These are phyloP conservation scores for Naumovozyma baii DNA, from an alignment of 805 yeast species.

Conservation along the genomic window DNA sequence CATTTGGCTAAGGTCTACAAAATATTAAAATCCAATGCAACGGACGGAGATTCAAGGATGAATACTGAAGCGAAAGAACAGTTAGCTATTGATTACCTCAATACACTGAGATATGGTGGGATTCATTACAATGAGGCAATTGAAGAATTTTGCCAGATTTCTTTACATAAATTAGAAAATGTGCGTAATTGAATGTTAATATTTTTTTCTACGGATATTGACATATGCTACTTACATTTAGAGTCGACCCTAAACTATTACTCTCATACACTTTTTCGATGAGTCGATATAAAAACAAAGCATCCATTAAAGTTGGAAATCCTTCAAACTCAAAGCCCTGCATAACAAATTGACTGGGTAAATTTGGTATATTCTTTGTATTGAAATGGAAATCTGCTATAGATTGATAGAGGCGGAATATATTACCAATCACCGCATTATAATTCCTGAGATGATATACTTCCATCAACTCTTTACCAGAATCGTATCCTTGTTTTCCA, in stretches of 20 bases:
- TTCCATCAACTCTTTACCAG: conserved; percentile 14
- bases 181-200: background rate
- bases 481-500: conserved; percentile 2
- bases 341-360: conserved; percentile 1
- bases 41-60: conserved; percentile 15
- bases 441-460: conserved; percentile 16
- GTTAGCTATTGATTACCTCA: conserved; percentile 47
- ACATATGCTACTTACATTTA: conserved; percentile 5
- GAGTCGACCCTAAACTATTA: conserved; percentile 5
- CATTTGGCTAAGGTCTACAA: conserved; percentile 43
- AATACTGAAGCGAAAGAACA: conserved; percentile 34
- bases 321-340: conserved; percentile 13
- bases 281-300: conserved; percentile 10
- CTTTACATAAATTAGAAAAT: conserved; percentile 8
- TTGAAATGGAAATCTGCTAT: conserved; percentile 11
- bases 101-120: conserved; percentile 49
- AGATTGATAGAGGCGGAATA: conserved; percentile 13
- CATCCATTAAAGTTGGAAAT: conserved; percentile 18
- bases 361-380: background rate
- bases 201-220: background rate
- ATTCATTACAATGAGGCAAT: conserved; percentile 50
- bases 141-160: conserved; percentile 47
- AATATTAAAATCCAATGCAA: conserved; percentile 30
- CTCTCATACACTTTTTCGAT: conserved; percentile 12
- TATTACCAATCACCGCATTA: conserved; percentile 16